Conservation (phyloP, 2,329 filamentous ascomycete species). For the Diaporthe ampelina region DNA sequence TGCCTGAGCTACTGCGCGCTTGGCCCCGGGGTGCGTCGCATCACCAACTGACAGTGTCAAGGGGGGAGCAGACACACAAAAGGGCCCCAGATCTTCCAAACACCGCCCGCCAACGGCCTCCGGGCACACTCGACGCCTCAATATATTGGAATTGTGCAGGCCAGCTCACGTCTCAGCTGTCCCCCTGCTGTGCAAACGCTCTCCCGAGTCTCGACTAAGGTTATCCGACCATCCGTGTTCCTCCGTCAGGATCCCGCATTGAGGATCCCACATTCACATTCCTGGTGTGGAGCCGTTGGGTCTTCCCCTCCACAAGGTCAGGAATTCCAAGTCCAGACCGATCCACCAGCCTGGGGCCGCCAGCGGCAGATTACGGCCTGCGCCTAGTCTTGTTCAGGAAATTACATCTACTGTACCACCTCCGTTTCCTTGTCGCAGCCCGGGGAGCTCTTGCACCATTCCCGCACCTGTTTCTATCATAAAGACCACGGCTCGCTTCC, state of each 20-base stretch:
- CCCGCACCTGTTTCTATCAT: constrained; percentile 13
- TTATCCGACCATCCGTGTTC: constrained; percentile 21
- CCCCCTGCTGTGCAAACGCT: neutral
- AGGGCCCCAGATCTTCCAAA: neutral
- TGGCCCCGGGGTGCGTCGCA: constrained; percentile 8
- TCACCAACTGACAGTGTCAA: constrained; percentile 3
- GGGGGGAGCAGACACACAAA: neutral
- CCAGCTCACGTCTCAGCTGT: neutral
- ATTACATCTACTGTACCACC: constrained; percentile 31
- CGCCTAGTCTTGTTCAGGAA: constrained; percentile 31
- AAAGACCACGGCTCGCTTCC: constrained; percentile 25
- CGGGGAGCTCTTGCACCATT: constrained; percentile 29
- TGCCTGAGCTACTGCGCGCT: neutral
- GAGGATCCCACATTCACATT: constrained; percentile 24
- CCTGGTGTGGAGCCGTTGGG: constrained; percentile 18
- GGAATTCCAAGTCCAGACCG: constrained; percentile 32
- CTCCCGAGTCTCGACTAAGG: neutral
- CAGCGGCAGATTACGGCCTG: constrained; percentile 34
- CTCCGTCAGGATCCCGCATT: constrained; percentile 23
- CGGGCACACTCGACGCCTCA: neutral
- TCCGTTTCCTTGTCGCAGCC: constrained; percentile 21
- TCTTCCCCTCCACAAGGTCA: constrained; percentile 23
- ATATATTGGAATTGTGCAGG: constrained; percentile 5
- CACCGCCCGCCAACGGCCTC: neutral
- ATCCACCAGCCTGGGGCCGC: constrained; percentile 30